Evolutionary conservation across 805 yeast genomes (phyloP), one percentile per base, ranked within the genome.

Genomic region (Suhomyces emberorum): DNA sequence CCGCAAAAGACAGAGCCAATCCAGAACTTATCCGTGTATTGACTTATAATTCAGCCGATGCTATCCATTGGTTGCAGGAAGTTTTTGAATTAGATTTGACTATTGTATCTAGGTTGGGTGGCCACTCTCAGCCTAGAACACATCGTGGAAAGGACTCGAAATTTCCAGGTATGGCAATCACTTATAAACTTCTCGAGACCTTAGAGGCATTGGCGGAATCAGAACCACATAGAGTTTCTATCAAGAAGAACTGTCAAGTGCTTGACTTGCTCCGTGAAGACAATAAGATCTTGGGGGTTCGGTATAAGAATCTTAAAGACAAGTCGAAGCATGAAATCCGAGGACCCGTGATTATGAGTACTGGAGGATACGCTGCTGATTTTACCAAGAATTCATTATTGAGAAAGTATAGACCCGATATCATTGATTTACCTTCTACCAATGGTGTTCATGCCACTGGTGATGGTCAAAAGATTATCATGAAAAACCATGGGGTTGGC

Each of bases 91-190:
- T 84, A 33, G 85, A 81, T 48, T 62, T 86, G 38, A 72, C 83
- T 6, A 66, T 80, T 11, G 83, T 86, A 9, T 74, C 86, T n/a
- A 75, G 85, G 48, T 59, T 86, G 28, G 95, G 95, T 18, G 95
- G 95, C 3, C 95, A 86, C 53, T 79, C 88, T 1, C 77, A 71
- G 33, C 79, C 87, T 15, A 70, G 95, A 56, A 86, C 95, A 1
- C 95, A 86, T 55, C 72, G 95, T 48, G 89, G 95, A 1, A 72
- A 76, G 33, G 83, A 77, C 42, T 72, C 78, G 14, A 68, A 74
- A 41, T 77, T 78, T 34, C 84, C 84, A 2, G 85, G 84, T 1
- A 76, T 75, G 75, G 81, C 84, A 6, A 76, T 79, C 34, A 76
- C 82, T 3, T 76, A 74, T 44, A 67, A 69, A 7, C 55, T 79